Conservation (phyloP, 2,329 filamentous ascomycete species). For the Parastagonospora avenae region DNA sequence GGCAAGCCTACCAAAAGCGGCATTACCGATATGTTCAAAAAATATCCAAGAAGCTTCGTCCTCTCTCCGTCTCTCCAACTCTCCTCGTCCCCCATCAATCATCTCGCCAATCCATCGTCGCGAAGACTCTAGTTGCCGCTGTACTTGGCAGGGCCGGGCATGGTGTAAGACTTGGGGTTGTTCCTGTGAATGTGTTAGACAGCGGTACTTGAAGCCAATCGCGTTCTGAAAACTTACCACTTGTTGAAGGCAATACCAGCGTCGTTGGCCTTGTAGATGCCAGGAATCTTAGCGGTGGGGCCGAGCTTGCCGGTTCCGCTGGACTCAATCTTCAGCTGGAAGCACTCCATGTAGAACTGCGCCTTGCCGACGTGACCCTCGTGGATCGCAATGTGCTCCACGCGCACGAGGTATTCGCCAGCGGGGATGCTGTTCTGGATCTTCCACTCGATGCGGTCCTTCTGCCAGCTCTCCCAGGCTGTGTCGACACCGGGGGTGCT, state of each 20-base stretch:
- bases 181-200: slow-evolving; percentile 8
- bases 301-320: slow-evolving; percentile 47
- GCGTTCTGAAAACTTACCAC: slow-evolving; percentile 7
- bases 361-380: slow-evolving; percentile 37
- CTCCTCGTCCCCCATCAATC: not conserved
- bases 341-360: slow-evolving; percentile 45
- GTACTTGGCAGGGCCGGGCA: slow-evolving; percentile 40
- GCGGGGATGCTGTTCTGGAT: slow-evolving; percentile 49
- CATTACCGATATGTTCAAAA: not conserved
- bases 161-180: slow-evolving; percentile 38
- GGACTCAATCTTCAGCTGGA: slow-evolving; percentile 56
- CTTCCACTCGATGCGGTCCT: slow-evolving; percentile 51
- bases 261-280: slow-evolving; percentile 55
- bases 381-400: slow-evolving; percentile 43
- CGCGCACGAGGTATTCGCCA: slow-evolving; percentile 47
- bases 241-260: slow-evolving; percentile 57
- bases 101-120: not conserved
- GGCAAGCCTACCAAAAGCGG: not conserved
- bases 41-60: not conserved
- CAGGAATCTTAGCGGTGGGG: slow-evolving; percentile 55
- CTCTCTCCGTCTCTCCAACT: slow-evolving; percentile 1
- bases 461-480: slow-evolving; percentile 45
- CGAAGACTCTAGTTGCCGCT: slow-evolving; percentile 9
- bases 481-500: slow-evolving; percentile 27
- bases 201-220: too few relatives aligned